Percentiles rank a stretch among this genome's conserved stretches.
These are phyloP conservation scores for Mycosphaerella sp. DNA, from an alignment of 2,329 filamentous ascomycete species.

Conservation along the genomic window DNA sequence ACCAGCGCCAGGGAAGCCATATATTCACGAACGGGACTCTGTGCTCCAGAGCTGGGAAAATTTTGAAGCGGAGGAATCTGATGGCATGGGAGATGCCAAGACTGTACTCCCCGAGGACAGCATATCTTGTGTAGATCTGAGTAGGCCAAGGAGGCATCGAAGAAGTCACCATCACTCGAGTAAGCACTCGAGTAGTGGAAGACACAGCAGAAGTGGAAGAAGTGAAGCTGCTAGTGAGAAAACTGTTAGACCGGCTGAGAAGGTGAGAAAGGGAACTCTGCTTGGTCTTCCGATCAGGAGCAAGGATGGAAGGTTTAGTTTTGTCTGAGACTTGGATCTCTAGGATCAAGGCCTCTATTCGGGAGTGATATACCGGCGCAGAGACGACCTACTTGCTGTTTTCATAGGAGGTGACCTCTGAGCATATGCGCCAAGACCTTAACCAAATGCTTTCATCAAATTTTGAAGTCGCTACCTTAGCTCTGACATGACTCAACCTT, in stretches of 20 bases:
- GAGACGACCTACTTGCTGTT: neutral
- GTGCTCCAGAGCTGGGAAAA: conserved; percentile 19
- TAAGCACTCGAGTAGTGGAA: conserved; percentile 14
- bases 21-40: conserved; percentile 8
- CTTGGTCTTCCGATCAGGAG: conserved; percentile 28
- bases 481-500: too few relatives aligned
- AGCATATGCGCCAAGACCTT: neutral
- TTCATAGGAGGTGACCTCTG: neutral
- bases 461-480: neutral
- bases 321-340: conserved; percentile 2
- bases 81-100: conserved; percentile 39
- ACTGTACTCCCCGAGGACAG: conserved; percentile 46
- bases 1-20: conserved; percentile 11
- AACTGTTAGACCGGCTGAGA: conserved; percentile 25
- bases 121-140: conserved; percentile 39
- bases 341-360: neutral
- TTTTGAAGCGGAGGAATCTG: conserved; percentile 29
- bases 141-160: conserved; percentile 7
- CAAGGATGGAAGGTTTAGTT: conserved; percentile 27
- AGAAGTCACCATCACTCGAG: conserved; percentile 12
- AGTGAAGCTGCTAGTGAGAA: conserved; percentile 23
- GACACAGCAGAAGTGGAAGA: conserved; percentile 14
- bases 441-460: neutral
- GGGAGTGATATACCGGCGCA: neutral
- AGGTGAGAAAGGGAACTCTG: conserved; percentile 9